Conservation (phyloP, 202 grass and related monocot genomes). For the Cymbopogon flexuosus region DNA sequence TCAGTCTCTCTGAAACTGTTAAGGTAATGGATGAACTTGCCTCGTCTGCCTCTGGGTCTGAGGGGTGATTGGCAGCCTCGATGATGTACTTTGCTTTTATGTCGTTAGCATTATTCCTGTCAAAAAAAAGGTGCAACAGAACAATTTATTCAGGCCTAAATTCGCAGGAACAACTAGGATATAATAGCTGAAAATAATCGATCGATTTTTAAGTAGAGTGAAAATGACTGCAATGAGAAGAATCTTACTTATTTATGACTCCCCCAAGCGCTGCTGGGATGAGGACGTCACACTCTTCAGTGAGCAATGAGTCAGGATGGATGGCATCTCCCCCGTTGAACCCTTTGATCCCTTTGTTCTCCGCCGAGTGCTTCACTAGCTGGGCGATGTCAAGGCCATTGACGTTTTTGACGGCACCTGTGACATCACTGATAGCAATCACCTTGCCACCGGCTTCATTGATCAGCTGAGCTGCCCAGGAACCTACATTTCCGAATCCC, state of each 20-base stretch:
- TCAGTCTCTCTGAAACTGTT: background rate
- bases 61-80: conserved; percentile 96
- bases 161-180: background rate
- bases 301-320: conserved; percentile 57
- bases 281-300: conserved; percentile 85
- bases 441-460: conserved; percentile 83
- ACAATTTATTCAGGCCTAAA: background rate
- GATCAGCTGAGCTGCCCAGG: conserved; percentile 83
- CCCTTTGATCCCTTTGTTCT: conserved; percentile 40
- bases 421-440: conserved; percentile 84
- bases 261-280: conserved; percentile 85
- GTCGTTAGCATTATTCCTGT: conserved; percentile 83
- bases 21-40: conserved; percentile 22
- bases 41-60: conserved; percentile 94
- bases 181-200: background rate
- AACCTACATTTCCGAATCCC: conserved; percentile 98
- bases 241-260: conserved; percentile 79
- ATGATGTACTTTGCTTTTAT: conserved; percentile 94
- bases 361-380: conserved; percentile 48
- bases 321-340: conserved; percentile 70
- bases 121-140: background rate
- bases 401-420: conserved; percentile 69
- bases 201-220: no score
- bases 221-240: background rate
- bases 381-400: conserved; percentile 69